These are phyloP conservation scores for Penicillium palitans DNA, from an alignment of 2,329 filamentous ascomycete genomes.

Conservation along the genomic window DNA sequence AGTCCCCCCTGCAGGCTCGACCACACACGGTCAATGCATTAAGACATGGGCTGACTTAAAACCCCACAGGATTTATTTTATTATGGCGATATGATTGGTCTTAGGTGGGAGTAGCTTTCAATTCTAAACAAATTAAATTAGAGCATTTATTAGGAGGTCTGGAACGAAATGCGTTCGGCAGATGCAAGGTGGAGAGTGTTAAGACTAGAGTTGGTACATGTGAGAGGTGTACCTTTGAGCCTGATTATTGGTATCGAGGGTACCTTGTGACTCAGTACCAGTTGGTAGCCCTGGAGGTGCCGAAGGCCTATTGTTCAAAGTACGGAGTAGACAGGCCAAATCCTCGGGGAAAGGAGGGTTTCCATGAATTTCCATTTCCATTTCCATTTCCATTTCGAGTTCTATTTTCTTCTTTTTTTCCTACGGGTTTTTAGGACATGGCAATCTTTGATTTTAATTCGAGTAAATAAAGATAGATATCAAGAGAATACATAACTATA, in stretches of 20 bases:
- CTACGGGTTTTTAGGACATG: too few species aligned
- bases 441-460: not conserved
- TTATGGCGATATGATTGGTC: slow-evolving; percentile 18
- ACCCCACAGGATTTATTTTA: slow-evolving; percentile 17
- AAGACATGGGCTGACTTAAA: slow-evolving; percentile 19
- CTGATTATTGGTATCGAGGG: not conserved
- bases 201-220: not conserved
- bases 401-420: not conserved
- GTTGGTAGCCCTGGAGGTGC: not conserved
- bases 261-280: slow-evolving; percentile 2
- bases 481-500: not conserved
- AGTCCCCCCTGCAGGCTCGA: slow-evolving; percentile 20
- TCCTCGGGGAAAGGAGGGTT: not conserved
- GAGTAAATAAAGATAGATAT: not conserved
- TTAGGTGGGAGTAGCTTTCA: slow-evolving; percentile 9
- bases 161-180: slow-evolving; percentile 21
- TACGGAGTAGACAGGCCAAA: not conserved
- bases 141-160: slow-evolving; percentile 14
- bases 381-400: not conserved
- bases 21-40: slow-evolving; percentile 28
- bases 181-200: slow-evolving; percentile 19
- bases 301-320: not conserved
- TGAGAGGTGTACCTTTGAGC: slow-evolving; percentile 1
- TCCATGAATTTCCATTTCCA: not conserved
- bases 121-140: slow-evolving; percentile 12